A percentile compares a stretch with the other conserved stretches of the same genome.
These are phyloP conservation scores for Draba incana DNA, from an alignment of 345 rosid species.

Conservation along the genomic window DNA sequence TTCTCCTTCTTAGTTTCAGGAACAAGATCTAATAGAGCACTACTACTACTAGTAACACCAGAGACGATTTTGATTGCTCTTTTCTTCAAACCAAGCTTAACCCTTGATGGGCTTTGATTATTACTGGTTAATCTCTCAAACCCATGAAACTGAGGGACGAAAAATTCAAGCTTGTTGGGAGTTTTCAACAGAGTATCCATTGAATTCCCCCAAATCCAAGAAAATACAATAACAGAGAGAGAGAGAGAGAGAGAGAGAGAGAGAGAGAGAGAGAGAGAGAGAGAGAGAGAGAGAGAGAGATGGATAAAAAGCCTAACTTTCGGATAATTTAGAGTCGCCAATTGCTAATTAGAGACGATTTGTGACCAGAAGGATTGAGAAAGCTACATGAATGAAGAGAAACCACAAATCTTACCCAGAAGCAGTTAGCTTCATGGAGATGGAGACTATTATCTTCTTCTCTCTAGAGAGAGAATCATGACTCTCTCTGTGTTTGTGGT, in stretches of 20 bases:
- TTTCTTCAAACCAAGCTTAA: slow-evolving; percentile 57
- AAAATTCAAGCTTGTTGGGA: slow-evolving; percentile 68
- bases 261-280: slow-evolving; percentile 12
- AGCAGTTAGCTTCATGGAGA: slow-evolving; percentile 42
- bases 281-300: neutral
- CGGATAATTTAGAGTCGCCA: neutral
- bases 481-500: slow-evolving; percentile 35
- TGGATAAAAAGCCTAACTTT: slow-evolving; percentile 1
- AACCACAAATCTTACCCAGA: slow-evolving; percentile 34
- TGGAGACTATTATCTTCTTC: slow-evolving; percentile 37
- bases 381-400: too few species aligned
- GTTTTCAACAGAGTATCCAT: slow-evolving; percentile 87
- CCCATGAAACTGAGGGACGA: slow-evolving; percentile 59
- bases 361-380: slow-evolving; percentile 11
- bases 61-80: slow-evolving; percentile 36
- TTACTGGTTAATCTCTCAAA: slow-evolving; percentile 49
- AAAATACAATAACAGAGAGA: slow-evolving; percentile 4
- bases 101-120: slow-evolving; percentile 46
- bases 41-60: slow-evolving; percentile 22
- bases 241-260: neutral
- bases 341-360: slow-evolving; percentile 4
- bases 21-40: slow-evolving; percentile 84
- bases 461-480: slow-evolving; percentile 19
- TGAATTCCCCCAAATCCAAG: slow-evolving; percentile 20
- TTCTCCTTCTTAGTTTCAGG: slow-evolving; percentile 88